Evolutionary conservation across 73 alveolate genomes (phyloP).

Genomic region (Paramecium tetraurelia): DNA sequence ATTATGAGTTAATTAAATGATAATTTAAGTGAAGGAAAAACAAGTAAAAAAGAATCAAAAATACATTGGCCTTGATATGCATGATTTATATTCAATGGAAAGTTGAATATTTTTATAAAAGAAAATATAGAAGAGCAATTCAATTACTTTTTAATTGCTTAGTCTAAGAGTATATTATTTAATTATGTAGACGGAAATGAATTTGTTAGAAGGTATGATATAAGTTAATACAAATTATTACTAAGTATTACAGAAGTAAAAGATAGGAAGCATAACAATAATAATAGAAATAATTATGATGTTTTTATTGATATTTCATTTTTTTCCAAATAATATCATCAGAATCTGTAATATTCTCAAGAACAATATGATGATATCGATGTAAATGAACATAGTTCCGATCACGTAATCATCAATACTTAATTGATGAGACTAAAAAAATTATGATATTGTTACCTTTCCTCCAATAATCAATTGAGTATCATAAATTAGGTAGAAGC

Average conservation of each 20-base stretch:
- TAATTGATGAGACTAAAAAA: slow-evolving; percentile 14
- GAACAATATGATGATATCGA: slow-evolving; percentile 8
- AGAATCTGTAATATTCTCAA: slow-evolving; percentile 22
- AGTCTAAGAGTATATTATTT: too few relatives aligned
- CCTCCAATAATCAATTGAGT: slow-evolving; percentile 66
- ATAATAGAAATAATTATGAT: neutral
- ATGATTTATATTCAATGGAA: too few relatives aligned
- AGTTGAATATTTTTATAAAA: too few relatives aligned
- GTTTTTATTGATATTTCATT: neutral
- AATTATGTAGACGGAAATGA: too few relatives aligned
- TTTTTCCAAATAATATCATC: slow-evolving; percentile 44
- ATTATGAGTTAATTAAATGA: neutral
- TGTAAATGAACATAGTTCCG: slow-evolving; percentile 18
- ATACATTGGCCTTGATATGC: too few relatives aligned
- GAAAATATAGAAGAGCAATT: too few relatives aligned
- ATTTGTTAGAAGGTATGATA: too few relatives aligned
- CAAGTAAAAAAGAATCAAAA: neutral
- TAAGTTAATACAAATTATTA: too few relatives aligned
- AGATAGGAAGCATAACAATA: neutral
- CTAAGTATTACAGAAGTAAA: too few relatives aligned
- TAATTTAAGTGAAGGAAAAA: neutral
- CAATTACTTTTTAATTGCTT: too few relatives aligned
- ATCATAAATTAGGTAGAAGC: slow-evolving; percentile 63
- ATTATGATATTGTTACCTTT: neutral
- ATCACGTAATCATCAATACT: slow-evolving; percentile 35